Evolutionary conservation across 257 asterid genomes (phyloP), one percentile per base, ranked within the genome.

Genomic region (Lavandula angustifolia): DNA sequence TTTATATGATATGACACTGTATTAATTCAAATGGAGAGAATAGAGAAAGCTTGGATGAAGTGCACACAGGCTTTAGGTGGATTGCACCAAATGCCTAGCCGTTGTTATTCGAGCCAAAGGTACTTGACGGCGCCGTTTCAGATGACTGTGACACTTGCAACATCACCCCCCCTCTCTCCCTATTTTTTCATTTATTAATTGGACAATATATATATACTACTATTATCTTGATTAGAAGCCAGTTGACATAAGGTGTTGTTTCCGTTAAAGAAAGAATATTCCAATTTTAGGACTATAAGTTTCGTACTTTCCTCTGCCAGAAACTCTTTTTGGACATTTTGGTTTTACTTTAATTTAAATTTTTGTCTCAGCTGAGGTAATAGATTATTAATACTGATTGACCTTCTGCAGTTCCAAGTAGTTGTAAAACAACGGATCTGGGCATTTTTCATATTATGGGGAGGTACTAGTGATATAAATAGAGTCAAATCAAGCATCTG

Each of bases 81-180:
- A 66, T 73, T 58, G 57, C 35, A 58, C 58, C 73, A 73, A 69
- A 41, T 37, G 50, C 47, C 22, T 47, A 55, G 54, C 49, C 47
- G 14, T 54, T 64, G 73, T 70, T 69, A 60, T 47, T 70, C 60
- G 74, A 34, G 66, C 62, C 51, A n/a, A 22, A 56, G 60, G 46
- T 9, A 52, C 68, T 48, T 50, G 85, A 75, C 82, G 80, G 85
- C 87, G 85, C 85, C 81, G 87, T 79, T 81, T 78, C 79, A 68
- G 80, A 27, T 76, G 78, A 69, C 18, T 60, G 55, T 76, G 77
- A 76, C 81, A 51, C 56, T 42, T 60, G 8, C 75, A 64, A 73
- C 80, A 73, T 75, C 85, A 82, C 68, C 56, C 43, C 43, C 27
- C 27, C 27, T 22, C 27, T 43, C 49, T 43, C 42, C 12, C 0